phyloP scores from a whole-genome alignment of 306 rosid species.

The peach (Prunus persica) region Prunus_persica_NCBIv2 NC_034014.1:6351501-6352000 shows the following conservation, averaged over 20 bases:
- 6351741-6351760: constrained; percentile 25
- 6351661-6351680: constrained; percentile 22
- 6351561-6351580: not conserved
- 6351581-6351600: not conserved
- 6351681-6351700: constrained; percentile 2
- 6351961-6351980: constrained; percentile 30
- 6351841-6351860: constrained; percentile 30
- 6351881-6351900: constrained; percentile 20
- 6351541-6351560: not conserved
- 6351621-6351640: constrained; percentile 14
- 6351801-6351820: constrained; percentile 26
- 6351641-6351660: constrained; percentile 16
- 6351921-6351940: constrained; percentile 27
- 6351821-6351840: not conserved
- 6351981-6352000: constrained; percentile 21
- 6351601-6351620: not conserved
- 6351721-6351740: constrained; percentile 27
- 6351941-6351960: constrained; percentile 15
- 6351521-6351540: constrained; percentile 4
- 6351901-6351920: constrained; percentile 24
- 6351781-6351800: constrained; percentile 27
- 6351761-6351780: constrained; percentile 15
- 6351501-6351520: constrained; percentile 13
- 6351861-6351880: constrained; percentile 20
- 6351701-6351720: not conserved